Evolutionary conservation across 768 basidiomycete genomes (phyloP).

Genomic region (Tulasnella sp.): DNA sequence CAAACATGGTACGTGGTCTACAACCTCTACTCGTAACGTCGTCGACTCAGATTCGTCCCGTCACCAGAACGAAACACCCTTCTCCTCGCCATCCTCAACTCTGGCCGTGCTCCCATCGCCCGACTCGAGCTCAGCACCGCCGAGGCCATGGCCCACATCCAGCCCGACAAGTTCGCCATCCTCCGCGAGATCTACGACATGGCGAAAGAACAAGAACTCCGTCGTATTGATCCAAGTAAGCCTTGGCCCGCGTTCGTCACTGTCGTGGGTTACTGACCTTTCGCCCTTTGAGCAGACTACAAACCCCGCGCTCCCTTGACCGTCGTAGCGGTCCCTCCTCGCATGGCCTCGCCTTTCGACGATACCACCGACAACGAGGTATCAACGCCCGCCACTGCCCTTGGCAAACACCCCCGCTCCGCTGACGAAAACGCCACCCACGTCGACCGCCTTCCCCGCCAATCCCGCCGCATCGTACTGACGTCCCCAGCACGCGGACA

Average conservation of each 20-base stretch:
- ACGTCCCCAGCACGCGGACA: not conserved
- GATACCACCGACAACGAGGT: not conserved
- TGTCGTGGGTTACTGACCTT: not conserved
- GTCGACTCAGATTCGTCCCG: not conserved
- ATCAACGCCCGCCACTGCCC: too few species aligned
- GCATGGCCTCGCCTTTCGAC: not conserved
- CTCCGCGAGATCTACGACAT: conserved; percentile 27
- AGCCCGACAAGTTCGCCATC: conserved; percentile 23
- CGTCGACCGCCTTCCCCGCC: not conserved
- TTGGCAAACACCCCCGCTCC: not conserved
- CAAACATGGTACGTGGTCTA: conserved; percentile 29
- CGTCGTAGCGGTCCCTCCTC: not conserved
- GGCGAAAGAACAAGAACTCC: conserved; percentile 27
- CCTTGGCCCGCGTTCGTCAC: not conserved
- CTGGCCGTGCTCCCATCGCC: conserved; percentile 22
- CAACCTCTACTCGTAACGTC: not conserved
- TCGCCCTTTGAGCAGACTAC: not conserved
- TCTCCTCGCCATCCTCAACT: conserved; percentile 25
- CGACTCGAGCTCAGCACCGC: conserved; percentile 27
- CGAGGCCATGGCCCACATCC: conserved; percentile 25
- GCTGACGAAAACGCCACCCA: not conserved
- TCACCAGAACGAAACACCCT: conserved; percentile 27
- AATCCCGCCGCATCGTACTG: not conserved
- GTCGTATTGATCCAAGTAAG: conserved; percentile 11
- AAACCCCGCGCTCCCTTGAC: conserved; percentile 1